Evolutionary conservation across 129 eudicot genomes (phyloP).

Genomic region (Daucus carota): DNA sequence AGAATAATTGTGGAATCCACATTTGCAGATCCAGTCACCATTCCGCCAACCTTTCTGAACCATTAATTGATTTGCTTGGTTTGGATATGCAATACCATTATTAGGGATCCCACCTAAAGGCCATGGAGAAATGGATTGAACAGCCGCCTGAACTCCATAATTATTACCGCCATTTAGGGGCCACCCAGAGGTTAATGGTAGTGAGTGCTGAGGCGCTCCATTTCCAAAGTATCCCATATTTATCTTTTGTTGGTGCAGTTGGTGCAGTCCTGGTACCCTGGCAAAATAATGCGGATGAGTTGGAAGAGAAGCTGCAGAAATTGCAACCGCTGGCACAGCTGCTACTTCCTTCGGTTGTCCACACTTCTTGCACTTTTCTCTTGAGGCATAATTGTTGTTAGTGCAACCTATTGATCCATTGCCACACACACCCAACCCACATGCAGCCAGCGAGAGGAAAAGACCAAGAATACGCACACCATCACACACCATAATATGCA

Average conservation of each 20-base stretch:
- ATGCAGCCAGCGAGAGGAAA: slow-evolving; percentile 61
- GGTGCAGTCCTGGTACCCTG: slow-evolving; percentile 64
- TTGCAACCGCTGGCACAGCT: slow-evolving; percentile 91
- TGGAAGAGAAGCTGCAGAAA: slow-evolving; percentile 79
- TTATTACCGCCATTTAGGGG: slow-evolving; percentile 39
- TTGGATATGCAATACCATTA: slow-evolving; percentile 34
- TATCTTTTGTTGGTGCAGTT: slow-evolving; percentile 40
- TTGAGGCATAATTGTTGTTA: slow-evolving; percentile 99
- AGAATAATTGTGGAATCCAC: slow-evolving; percentile 95
- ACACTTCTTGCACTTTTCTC: slow-evolving; percentile 99
- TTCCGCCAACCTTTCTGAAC: slow-evolving; percentile 78
- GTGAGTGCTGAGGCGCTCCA: slow-evolving; percentile 41
- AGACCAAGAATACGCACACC: slow-evolving; percentile 75
- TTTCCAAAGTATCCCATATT: slow-evolving; percentile 37
- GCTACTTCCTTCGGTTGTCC: slow-evolving; percentile 94
- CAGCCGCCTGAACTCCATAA: slow-evolving; percentile 23
- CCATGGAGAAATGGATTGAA: slow-evolving; percentile 48
- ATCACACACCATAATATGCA: slow-evolving; percentile 57
- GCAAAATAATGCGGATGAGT: slow-evolving; percentile 79
- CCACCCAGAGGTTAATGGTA: slow-evolving; percentile 64
- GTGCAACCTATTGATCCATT: slow-evolving; percentile 95
- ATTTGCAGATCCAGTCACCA: slow-evolving; percentile 93
- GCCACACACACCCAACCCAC: slow-evolving; percentile 84
- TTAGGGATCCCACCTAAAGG: slow-evolving; percentile 36
- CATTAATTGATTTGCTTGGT: slow-evolving; percentile 37